Evolutionary conservation across 2,329 filamentous ascomycete species (phyloP), one percentile per base, ranked within the genome.

Genomic region (Simplicillium sp.): DNA sequence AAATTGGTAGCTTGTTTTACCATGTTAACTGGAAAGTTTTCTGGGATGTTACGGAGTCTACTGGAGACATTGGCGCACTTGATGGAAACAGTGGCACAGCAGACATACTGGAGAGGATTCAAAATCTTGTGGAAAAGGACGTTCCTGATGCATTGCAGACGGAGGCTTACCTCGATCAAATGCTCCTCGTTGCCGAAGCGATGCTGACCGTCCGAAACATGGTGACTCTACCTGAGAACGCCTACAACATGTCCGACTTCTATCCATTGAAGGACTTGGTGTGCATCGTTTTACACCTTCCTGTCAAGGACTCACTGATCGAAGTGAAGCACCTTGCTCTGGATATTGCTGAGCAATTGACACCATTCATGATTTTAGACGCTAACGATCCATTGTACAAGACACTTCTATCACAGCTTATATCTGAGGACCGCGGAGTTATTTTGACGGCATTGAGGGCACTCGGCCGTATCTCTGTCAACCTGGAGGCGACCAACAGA

Each of bases 191-290:
- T 46, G 90, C 84, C 17, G 89, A 97, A 60, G 88, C 92, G 2
- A 81, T 84, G 15, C 68, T 97, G 36, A 89, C 94, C 14, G 71
- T 97, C 34, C 80, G 92, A 39, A 98, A 98, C 59, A 96, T 98
- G 88, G 82, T 89, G n/a, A 85, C 94, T 61, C 69, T 96, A 15
- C 77, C 82, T 16, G 88, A 95, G 46, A 98, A 98, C 55, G 90
- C 90, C 0, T 65, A 74, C 17, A 92, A 88, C 57, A 74, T 94
- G 52, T 76, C 87, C 5, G 79, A 83, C 17, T 80, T 90, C 45
- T 77, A 77, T 13, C 72, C 87, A 1, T 67, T 94, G 32, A 82
- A 84, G 54, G 89, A 96, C 52, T 75, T 94, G 38, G 69, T 97
- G 42, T 85, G 86, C 54, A 85, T 97, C 46, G 71, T 87, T 17